Evolutionary conservation across 139 green algal genomes (phyloP).

Genomic region (Picochlorum sp.): DNA sequence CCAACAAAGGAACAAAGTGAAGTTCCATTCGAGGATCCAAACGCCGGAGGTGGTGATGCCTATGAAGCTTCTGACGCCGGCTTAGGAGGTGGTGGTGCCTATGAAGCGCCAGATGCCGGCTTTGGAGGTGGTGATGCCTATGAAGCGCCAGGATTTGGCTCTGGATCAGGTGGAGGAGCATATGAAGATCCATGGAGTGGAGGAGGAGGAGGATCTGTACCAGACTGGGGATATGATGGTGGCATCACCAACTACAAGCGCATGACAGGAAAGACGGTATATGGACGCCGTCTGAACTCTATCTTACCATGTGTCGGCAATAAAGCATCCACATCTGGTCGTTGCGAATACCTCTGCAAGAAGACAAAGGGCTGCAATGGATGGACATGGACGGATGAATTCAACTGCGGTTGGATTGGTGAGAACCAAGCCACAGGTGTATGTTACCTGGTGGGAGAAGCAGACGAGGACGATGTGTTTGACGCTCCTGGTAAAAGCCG

Average conservation of each 20-base stretch:
- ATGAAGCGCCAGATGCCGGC: neutral
- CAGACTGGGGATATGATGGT: too few species aligned
- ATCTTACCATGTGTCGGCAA: slow-evolving; percentile 6
- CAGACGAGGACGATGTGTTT: neutral
- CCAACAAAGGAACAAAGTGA: neutral
- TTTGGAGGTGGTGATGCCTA: neutral
- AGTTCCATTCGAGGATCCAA: too few species aligned
- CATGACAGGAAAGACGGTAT: slow-evolving; percentile 4
- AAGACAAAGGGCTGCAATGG: slow-evolving; percentile 3
- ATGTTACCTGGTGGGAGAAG: slow-evolving; percentile 6
- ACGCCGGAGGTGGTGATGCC: too few species aligned
- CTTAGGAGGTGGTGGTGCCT: neutral
- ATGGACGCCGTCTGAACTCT: slow-evolving; percentile 8
- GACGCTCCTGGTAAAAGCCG: slow-evolving; percentile 2
- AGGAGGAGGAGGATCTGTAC: too few species aligned
- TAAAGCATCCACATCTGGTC: neutral
- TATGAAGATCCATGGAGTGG: too few species aligned
- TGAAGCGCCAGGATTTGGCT: neutral
- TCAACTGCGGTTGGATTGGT: slow-evolving; percentile 13
- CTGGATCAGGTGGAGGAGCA: too few species aligned
- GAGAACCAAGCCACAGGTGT: slow-evolving; percentile 4
- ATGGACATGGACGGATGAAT: slow-evolving; percentile 1
- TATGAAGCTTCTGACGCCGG: neutral
- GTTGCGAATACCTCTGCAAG: slow-evolving; percentile 1
- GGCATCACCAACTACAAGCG: neutral